Base-by-base conservation (phyloP, 257 asterid genomes). In the Solanum bukasovii region DNA sequence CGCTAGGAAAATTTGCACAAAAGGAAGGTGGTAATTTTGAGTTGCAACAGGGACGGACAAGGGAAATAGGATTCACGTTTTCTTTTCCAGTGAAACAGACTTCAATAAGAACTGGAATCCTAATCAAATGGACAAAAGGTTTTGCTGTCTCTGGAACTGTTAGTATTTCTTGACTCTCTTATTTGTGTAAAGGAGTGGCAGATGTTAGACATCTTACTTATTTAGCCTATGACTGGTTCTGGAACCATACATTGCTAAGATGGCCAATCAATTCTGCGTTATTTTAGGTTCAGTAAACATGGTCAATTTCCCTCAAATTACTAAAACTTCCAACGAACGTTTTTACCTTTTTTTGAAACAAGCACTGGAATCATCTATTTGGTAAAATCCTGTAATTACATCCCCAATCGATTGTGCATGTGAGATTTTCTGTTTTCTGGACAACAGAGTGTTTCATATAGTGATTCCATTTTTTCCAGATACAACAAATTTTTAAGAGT, bases 41-140 rank as follows among this genome's bases (percentile, higher is more conserved):
- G 83, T 52, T 89, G 86, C 93, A 89, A 2, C 82, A 86, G 33
- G 94, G 93, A 74, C 89, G 93, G 89, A 92, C 91, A 7, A 93
- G 94, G 90, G 98, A 94, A 89, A 84, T 93, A 33, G 98, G 98
- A 86, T 95, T 95, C 78, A 95, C 98, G 1, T 95, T 95, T 88
- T 95, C 98, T 61, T 95, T 94, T 89, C 96, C 98, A 3, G 98
- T 95, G 90, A 94, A 91, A 87, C 98, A 95, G 89, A 93, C 95
- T 31, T 93, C 98, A 9, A 89, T 95, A 4, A 95, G 93, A 85
- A 93, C 98, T 0, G 98, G 98, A 85, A 90, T 93, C 87, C 94
- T 94, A 88, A 93, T 95, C 70, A 95, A 93, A 74, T 94, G 98
- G 98, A 94, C 98, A 13, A 95, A 93, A 89, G 98, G 98, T 13